Conservation (phyloP, 257 asterid species). For the Solanum pimpinellifolium region DNA sequence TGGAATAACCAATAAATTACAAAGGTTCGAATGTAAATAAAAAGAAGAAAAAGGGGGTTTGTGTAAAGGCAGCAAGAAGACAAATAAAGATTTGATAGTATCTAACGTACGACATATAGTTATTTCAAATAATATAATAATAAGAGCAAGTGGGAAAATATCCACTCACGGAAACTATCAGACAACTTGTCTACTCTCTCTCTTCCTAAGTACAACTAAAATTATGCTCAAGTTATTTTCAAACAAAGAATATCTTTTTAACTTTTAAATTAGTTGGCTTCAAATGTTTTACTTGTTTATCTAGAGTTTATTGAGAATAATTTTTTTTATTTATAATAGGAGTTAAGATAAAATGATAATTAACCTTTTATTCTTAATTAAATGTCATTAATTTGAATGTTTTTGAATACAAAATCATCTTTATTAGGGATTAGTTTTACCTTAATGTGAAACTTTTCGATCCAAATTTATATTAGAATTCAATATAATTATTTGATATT, state of each 20-base stretch:
- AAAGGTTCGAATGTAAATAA: not conserved
- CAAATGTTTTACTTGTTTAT: too few species aligned
- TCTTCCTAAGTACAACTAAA: not conserved
- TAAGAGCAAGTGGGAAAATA: not conserved
- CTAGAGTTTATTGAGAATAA: not conserved
- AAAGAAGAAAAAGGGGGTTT: not conserved
- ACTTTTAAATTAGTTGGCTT: not conserved
- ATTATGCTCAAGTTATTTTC: not conserved
- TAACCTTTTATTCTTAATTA: too few species aligned
- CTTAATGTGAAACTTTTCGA: not conserved
- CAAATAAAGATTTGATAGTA: slow-evolving; percentile 10
- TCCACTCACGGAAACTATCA: not conserved
- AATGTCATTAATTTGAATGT: too few species aligned
- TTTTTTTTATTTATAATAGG: too few species aligned
- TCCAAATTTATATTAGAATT: too few species aligned
- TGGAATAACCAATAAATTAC: not conserved
- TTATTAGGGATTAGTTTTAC: too few species aligned
- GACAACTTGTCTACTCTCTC: not conserved
- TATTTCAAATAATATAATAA: not conserved
- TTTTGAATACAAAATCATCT: too few species aligned
- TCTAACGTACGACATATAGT: slow-evolving; percentile 17
- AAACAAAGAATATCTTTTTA: not conserved
- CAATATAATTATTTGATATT: too few species aligned
- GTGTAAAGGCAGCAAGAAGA: not conserved
- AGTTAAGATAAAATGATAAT: too few species aligned